These are phyloP conservation scores for Diplogelasinospora grovesii DNA, from an alignment of 495 filamentous ascomycete species.

Conservation along the genomic window DNA sequence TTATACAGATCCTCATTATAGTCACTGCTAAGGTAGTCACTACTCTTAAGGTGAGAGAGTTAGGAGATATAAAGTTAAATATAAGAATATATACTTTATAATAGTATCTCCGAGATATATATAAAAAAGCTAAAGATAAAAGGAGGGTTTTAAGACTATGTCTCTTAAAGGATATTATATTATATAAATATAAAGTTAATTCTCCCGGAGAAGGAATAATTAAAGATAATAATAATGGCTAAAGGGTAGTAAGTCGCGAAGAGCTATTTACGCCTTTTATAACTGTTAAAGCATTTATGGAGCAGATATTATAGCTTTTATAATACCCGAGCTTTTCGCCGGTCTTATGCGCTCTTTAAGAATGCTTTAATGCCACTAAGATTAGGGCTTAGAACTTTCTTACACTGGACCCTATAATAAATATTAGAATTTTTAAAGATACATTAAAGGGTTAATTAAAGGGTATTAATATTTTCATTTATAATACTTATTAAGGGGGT, in stretches of 20 bases:
- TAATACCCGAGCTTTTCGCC: neutral
- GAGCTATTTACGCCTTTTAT: neutral
- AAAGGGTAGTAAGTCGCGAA: neutral
- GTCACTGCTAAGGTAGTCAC: neutral
- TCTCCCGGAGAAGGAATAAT: neutral
- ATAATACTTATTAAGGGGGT: neutral
- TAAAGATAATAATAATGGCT: neutral
- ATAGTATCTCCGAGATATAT: neutral
- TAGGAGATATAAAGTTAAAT: neutral
- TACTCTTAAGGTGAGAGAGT: neutral
- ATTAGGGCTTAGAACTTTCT: neutral
- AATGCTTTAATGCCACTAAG: neutral
- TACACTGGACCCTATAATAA: neutral
- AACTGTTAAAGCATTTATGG: neutral
- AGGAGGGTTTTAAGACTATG: neutral
- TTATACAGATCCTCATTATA: neutral
- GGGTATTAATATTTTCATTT: neutral
- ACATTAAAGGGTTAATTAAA: neutral
- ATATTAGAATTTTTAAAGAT: constrained; percentile 1
- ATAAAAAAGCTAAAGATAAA: neutral
- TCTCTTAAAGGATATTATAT: neutral
- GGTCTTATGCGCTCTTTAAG: neutral
- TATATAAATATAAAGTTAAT: neutral
- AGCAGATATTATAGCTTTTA: constrained; percentile 1
- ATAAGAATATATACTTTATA: neutral